A percentile compares a stretch with the other conserved stretches of the same genome.
Conservation (phyloP, 164 flowering plant genomes). For the Protea cynaroides region DNA sequence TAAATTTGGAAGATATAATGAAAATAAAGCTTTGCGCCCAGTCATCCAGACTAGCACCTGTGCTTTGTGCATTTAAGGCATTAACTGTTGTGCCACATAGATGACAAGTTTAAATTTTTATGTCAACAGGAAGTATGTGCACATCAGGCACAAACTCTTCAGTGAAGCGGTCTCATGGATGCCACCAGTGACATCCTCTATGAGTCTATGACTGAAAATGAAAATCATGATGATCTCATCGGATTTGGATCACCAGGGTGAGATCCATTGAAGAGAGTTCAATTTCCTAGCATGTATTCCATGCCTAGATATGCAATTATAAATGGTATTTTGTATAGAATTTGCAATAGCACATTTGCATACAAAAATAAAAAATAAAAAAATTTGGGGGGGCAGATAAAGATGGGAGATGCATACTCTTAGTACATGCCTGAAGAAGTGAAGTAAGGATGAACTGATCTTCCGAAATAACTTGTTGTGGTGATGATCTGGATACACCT, state of each 20-base stretch:
- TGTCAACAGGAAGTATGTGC: neutral
- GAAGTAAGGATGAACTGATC: constrained; percentile 42
- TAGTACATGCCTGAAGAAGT: constrained; percentile 48
- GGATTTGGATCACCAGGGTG: neutral
- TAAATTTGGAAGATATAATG: neutral
- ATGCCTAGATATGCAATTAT: neutral
- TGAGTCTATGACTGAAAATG: neutral
- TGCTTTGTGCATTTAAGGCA: neutral
- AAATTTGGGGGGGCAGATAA: neutral
- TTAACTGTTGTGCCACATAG: too few relatives aligned
- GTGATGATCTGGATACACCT: constrained; percentile 20
- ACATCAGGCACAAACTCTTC: neutral
- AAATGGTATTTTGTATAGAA: neutral
- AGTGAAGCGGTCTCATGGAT: too few relatives aligned
- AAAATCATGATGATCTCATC: neutral
- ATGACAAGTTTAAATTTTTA: neutral
- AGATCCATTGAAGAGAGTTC: neutral
- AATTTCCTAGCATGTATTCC: neutral
- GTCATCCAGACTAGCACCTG: neutral
- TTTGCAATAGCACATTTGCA: neutral
- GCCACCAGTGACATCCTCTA: neutral
- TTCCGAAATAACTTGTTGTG: constrained; percentile 23
- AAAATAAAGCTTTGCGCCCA: neutral
- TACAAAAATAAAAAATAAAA: neutral
- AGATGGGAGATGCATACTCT: neutral